Conservation (phyloP, 805 yeast genomes). For the Monosporozyma siamensis region DNA sequence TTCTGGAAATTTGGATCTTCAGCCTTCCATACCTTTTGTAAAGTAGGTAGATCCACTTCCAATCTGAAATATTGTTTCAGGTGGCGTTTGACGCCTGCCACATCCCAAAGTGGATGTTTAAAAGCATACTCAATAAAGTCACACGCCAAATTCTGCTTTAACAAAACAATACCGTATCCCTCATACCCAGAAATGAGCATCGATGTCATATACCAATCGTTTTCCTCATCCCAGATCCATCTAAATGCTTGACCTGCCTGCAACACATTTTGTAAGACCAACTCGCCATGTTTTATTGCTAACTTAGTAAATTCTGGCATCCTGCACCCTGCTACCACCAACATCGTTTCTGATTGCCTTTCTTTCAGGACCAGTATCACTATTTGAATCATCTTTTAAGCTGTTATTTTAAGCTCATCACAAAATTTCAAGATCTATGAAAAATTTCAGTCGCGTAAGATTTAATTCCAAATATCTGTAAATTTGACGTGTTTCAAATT, state of each 20-base stretch:
- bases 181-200: conserved; percentile 21
- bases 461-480: background rate
- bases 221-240: conserved; percentile 22
- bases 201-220: conserved; percentile 18
- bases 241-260: conserved; percentile 30
- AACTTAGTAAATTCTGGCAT: conserved; percentile 2
- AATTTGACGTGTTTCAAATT: background rate
- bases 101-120: conserved; percentile 23
- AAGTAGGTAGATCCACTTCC: conserved; percentile 42
- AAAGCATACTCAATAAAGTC: conserved; percentile 45
- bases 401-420: background rate
- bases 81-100: conserved; percentile 33
- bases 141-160: conserved; percentile 49
- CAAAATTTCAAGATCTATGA: background rate
- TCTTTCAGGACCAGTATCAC: too few relatives aligned
- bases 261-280: conserved; percentile 41
- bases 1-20: conserved; percentile 43
- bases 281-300: conserved; percentile 8
- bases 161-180: conserved; percentile 48
- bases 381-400: too few relatives aligned
- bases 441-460: background rate
- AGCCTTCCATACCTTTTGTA: conserved; percentile 46
- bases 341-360: too few relatives aligned
- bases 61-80: conserved; percentile 65
- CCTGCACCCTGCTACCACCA: too few relatives aligned